Base-by-base conservation (phyloP, 352 stramenopile genomes). In the Phytopythium litorale region DNA sequence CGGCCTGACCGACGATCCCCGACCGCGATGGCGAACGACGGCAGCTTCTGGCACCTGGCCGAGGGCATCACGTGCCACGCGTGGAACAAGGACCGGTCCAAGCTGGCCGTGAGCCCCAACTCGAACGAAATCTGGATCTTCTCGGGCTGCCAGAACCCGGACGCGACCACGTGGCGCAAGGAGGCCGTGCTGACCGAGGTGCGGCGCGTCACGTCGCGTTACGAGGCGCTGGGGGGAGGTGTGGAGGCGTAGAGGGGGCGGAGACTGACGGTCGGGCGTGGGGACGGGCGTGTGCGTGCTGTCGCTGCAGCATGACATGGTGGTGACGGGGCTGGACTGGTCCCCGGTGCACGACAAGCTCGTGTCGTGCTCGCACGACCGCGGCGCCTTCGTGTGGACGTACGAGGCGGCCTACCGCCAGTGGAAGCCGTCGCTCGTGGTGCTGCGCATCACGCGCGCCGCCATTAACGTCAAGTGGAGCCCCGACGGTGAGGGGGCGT, bases 331-430 rank as follows among this genome's bases (percentile, higher is more conserved):
- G 1, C 70, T 98, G 58, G 94, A 98, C 73, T 98, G 94, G 94
- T 97, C 84, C 21, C 86, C 88, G 2, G 88, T 94, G 58, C 92
- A 91, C 53, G 95, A 98, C 75, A 89, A 96, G 74, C 87, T 98
- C 33, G 94, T 98, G 37, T 98, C 92, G 28, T 98, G 92, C 77
- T 97, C 88, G 49, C 94, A 98, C 68, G 94, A 98, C 70, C 87
- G 92, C 52, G 97, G 95, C 58, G 94, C 94, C 35, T 98, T 98
- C 58, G 94, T 98, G 40, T 98, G 94, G 94, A 96, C 88, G 46
- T 98, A 90, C 63, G 88, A 97, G 32, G 58, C 76, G 16, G 70
- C 81, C n/a, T 87, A 87, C 56, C 81, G 84, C 30, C 76, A 91
- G 67, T 98, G 94, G 94, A 97, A 97, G 61, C 94, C 91, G 46